These are phyloP conservation scores for Xylaria acuta DNA, from an alignment of 495 filamentous ascomycete genomes.

Conservation along the genomic window DNA sequence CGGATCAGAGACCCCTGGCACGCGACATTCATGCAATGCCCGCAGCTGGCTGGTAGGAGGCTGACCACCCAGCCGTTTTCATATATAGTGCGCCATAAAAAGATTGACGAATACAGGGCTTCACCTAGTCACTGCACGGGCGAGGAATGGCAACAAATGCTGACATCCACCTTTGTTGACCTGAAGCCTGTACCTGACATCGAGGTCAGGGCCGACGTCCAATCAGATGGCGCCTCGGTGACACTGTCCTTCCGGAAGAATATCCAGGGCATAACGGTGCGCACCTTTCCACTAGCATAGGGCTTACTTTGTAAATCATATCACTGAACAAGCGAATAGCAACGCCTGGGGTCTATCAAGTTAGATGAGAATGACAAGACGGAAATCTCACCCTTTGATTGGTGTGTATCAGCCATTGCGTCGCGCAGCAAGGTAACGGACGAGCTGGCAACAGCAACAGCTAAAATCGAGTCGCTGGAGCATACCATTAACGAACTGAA, in stretches of 20 bases:
- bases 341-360: slow-evolving; percentile 71
- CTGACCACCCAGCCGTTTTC: slow-evolving; percentile 28
- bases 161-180: slow-evolving; percentile 46
- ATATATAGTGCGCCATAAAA: slow-evolving; percentile 41
- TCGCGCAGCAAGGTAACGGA: slow-evolving; percentile 38
- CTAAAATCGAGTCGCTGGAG: slow-evolving; percentile 58
- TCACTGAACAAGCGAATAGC: slow-evolving; percentile 49
- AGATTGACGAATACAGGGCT: slow-evolving; percentile 37
- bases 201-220: slow-evolving; percentile 49
- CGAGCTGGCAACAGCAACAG: slow-evolving; percentile 52
- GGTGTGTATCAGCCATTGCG: slow-evolving; percentile 60
- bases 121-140: slow-evolving; percentile 44
- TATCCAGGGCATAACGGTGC: slow-evolving; percentile 55
- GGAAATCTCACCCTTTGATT: slow-evolving; percentile 74
- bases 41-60: slow-evolving; percentile 24
- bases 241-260: slow-evolving; percentile 52
- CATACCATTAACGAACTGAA: slow-evolving; percentile 53
- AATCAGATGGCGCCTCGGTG: slow-evolving; percentile 39
- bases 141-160: slow-evolving; percentile 54
- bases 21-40: slow-evolving; percentile 26
- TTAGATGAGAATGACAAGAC: slow-evolving; percentile 67
- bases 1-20: slow-evolving; percentile 23
- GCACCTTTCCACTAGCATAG: slow-evolving; percentile 21
- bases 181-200: slow-evolving; percentile 45
- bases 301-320: background rate